Percentiles rank a stretch among this genome's conserved stretches.
Conservation (phyloP, 371 early-diverging fungal genomes). For the Syncephalis plumigaleata region DNA sequence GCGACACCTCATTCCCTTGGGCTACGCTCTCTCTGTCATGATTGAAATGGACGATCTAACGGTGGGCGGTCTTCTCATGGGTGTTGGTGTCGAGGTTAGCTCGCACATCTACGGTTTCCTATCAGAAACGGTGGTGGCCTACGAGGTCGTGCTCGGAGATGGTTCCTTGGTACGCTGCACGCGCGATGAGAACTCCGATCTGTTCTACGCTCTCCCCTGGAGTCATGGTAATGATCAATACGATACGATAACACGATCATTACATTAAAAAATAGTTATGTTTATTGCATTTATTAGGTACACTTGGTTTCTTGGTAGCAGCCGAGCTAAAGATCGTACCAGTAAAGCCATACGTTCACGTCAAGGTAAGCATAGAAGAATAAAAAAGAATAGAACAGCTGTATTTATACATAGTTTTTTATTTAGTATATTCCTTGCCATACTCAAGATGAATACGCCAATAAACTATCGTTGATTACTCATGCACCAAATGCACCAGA, state of each 20-base stretch:
- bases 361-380: background rate
- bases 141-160: constrained; percentile 18
- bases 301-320: constrained; percentile 19
- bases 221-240: constrained; percentile 15
- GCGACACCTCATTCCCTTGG: constrained; percentile 15
- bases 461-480: constrained; percentile 11
- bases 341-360: constrained; percentile 16
- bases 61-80: constrained; percentile 20
- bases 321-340: constrained; percentile 20
- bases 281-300: constrained; percentile 1
- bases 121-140: constrained; percentile 14
- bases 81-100: constrained; percentile 20
- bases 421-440: constrained; percentile 10
- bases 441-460: constrained; percentile 2
- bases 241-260: too few relatives aligned
- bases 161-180: constrained; percentile 15
- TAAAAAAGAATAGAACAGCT: too few relatives aligned
- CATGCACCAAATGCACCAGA: constrained; percentile 9
- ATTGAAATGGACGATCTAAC: constrained; percentile 23
- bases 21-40: constrained; percentile 17
- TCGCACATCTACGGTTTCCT: constrained; percentile 24
- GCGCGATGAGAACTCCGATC: constrained; percentile 16
- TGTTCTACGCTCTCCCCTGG: constrained; percentile 24
- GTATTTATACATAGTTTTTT: too few relatives aligned
- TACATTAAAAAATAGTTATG: too few relatives aligned